A percentile compares a stretch with the other conserved stretches of the same genome.
phyloP scores from a whole-genome alignment of 1,139 yeast genomes.

The Hemisphaericaspora subhashii region DNA sequence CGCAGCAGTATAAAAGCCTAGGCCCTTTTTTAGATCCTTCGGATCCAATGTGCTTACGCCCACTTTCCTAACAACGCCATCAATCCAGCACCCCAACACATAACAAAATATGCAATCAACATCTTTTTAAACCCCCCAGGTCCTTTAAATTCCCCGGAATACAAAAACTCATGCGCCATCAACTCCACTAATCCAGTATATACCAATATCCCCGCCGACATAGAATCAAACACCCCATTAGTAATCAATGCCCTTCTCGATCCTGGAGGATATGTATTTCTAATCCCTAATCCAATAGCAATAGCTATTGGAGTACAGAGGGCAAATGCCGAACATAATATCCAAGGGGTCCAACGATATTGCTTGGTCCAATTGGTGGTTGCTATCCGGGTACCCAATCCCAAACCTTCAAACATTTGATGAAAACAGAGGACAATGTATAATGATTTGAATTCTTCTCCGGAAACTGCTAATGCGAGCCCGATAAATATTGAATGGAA shows the following conservation, averaged over 20 bases:
- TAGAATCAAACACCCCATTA: slow-evolving; percentile 77
- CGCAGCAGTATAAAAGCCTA: too few species aligned
- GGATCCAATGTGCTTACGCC: too few species aligned
- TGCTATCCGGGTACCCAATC: slow-evolving; percentile 85
- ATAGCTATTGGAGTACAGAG: slow-evolving; percentile 82
- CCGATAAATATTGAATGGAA: slow-evolving; percentile 85
- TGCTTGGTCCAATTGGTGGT: slow-evolving; percentile 63
- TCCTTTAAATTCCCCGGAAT: slow-evolving; percentile 61
- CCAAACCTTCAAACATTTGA: slow-evolving; percentile 91
- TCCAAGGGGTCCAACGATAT: slow-evolving; percentile 54
- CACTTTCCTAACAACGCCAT: slow-evolving; percentile 88
- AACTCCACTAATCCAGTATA: slow-evolving; percentile 87
- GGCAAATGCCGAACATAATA: slow-evolving; percentile 58
- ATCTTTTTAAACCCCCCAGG: slow-evolving; percentile 40
- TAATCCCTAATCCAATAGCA: slow-evolving; percentile 84
- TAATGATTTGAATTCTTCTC: slow-evolving; percentile 70
- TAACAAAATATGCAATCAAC: slow-evolving; percentile 36
- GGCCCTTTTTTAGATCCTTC: too few species aligned
- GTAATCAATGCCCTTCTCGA: slow-evolving; percentile 67
- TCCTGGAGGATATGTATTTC: slow-evolving; percentile 59
- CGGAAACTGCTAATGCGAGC: slow-evolving; percentile 67
- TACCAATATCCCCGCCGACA: slow-evolving; percentile 81
- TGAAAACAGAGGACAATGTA: slow-evolving; percentile 85
- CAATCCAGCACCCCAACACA: slow-evolving; percentile 73
- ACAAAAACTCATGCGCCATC: slow-evolving; percentile 86